phyloP scores from a whole-genome alignment of 1,284 basidiomycete species.

The Sanghuangporus baumii region DNA sequence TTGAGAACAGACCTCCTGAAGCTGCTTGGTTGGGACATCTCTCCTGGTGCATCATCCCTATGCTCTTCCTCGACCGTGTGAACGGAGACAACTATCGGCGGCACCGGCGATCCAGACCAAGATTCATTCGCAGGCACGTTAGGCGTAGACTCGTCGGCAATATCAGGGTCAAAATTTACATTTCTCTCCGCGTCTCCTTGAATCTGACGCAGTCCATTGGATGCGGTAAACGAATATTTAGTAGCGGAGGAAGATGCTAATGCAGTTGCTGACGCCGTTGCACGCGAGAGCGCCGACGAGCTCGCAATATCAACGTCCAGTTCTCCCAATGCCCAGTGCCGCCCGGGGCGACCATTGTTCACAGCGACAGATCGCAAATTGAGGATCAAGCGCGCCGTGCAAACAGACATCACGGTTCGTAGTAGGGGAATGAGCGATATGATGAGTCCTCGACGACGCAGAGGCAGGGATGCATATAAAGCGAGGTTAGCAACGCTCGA shows the following conservation, averaged over 20 bases:
- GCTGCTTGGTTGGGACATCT: neutral
- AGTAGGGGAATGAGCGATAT: conserved; percentile 5
- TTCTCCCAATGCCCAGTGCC: conserved; percentile 1
- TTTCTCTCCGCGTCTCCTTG: neutral
- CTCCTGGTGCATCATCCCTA: neutral
- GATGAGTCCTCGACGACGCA: neutral
- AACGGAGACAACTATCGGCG: neutral
- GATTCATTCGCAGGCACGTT: neutral
- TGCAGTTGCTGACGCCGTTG: neutral
- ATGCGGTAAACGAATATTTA: neutral
- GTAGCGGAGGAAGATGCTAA: neutral
- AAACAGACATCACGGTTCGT: conserved; percentile 11
- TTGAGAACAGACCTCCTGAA: neutral
- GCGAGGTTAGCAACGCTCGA: conserved; percentile 12
- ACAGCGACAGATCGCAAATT: conserved; percentile 7
- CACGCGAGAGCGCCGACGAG: neutral
- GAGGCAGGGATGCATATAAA: conserved; percentile 4
- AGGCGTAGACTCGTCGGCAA: neutral
- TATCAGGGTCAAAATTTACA: neutral
- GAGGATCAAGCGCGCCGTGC: conserved; percentile 11
- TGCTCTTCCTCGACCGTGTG: neutral
- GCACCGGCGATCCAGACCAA: neutral
- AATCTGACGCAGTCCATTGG: neutral
- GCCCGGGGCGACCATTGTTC: neutral
- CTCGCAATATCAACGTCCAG: neutral